phyloP scores from a whole-genome alignment of 208 protist genomes.

The Acanthamoeba royreba region DNA sequence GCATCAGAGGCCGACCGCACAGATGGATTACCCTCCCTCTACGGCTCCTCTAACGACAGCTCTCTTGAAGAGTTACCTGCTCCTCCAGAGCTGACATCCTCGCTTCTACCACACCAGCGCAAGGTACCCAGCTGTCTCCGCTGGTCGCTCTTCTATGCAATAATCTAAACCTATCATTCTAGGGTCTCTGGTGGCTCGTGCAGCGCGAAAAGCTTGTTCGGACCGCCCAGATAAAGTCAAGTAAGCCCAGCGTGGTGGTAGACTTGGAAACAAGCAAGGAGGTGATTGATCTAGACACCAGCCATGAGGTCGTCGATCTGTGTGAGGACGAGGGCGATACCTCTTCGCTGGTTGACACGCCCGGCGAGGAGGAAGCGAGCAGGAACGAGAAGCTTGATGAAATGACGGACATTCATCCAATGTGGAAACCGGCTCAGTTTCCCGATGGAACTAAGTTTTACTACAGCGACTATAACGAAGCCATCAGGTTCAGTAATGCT shows the following conservation, averaged over 20 bases:
- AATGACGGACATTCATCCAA: neutral
- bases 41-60: neutral
- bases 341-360: neutral
- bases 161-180: too few species aligned
- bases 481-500: neutral
- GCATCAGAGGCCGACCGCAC: neutral
- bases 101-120: neutral
- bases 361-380: neutral
- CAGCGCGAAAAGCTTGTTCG: neutral
- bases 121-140: too few species aligned
- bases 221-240: neutral
- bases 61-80: neutral
- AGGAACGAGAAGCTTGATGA: neutral
- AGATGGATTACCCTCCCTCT: neutral
- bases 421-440: neutral
- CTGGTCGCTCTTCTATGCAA: too few species aligned
- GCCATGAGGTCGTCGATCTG: neutral
- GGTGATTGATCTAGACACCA: neutral
- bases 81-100: neutral
- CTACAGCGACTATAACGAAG: conserved; percentile 4
- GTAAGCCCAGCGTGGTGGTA: neutral
- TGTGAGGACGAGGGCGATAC: neutral
- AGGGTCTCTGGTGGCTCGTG: conserved; percentile 3
- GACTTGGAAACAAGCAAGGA: neutral
- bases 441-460: neutral